Conservation (phyloP, 106 monocot species). For the Triglochin maritima region DNA sequence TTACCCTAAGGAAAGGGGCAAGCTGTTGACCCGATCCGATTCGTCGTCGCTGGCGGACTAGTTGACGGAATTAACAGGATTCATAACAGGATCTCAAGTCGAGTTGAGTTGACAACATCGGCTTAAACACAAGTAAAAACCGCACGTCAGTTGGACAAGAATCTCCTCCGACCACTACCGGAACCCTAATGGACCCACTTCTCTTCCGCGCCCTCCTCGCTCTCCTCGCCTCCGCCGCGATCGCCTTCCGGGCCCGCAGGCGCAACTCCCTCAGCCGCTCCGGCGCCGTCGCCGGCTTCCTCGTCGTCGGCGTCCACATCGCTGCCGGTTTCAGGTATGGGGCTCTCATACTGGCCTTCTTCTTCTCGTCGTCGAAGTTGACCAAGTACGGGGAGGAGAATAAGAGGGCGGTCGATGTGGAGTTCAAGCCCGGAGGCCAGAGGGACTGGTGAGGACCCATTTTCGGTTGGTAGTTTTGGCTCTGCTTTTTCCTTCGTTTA, state of each 20-base stretch:
- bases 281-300: constrained; percentile 62
- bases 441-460: constrained; percentile 62
- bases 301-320: constrained; percentile 69
- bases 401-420: constrained; percentile 54
- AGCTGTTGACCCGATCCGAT: too few species aligned
- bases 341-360: constrained; percentile 66
- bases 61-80: too few species aligned
- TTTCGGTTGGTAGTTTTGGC: constrained; percentile 2
- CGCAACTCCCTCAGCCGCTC: constrained; percentile 60
- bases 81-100: too few species aligned
- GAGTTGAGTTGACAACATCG: too few species aligned
- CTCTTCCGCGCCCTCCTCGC: constrained; percentile 22
- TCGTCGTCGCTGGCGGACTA: too few species aligned
- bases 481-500: background rate
- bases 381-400: constrained; percentile 65
- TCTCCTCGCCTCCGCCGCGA: constrained; percentile 24
- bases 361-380: constrained; percentile 73
- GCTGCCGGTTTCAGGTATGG: constrained; percentile 74
- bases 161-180: too few species aligned
- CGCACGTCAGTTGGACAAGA: too few species aligned
- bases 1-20: too few species aligned
- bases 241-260: constrained; percentile 31
- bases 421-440: constrained; percentile 83
- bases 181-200: constrained; percentile 8
- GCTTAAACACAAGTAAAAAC: too few species aligned